Base-by-base conservation (phyloP, 2,329 filamentous ascomycete genomes). In the Scytalidium lignicola region DNA sequence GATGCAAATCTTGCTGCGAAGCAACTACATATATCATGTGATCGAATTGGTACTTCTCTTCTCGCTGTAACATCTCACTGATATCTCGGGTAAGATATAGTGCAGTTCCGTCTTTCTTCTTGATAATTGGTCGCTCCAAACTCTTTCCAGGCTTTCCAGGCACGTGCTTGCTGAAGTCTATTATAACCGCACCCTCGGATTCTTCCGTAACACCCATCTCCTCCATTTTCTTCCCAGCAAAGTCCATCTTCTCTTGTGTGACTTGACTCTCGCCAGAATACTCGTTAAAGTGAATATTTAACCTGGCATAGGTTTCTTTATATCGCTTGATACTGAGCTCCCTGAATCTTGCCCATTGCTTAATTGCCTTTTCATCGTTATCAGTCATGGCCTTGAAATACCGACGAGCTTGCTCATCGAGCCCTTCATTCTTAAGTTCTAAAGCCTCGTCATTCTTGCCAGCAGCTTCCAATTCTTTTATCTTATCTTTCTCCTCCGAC, bases 11-110 rank as follows among this genome's bases (percentile, higher is more conserved):
- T 60, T 90, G 86, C 55, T 83, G 79, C 19, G 79, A 82, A 1
- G 85, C 85, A 23, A 90, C 81, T 9, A 90, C 86, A 60, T 90
- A 90, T 53, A 90, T 85, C 85, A 90, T 88, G 64, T 88, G 81
- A 68, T 90, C 85, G 58, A 88, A 89, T 10, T 81, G 65, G 68
- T 82, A 81, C 60, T 78, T 76, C 19, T 83, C 73, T 43, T 79
- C 70, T 49, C 87, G 80, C 60, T 82, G 78, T 47, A 90, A 69
- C 22, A 88, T 78, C 61, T 90, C 85, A 57, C 83, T 86, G 54
- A 91, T 85, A 65, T 92, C 86, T 56, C 87, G 81, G 45, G 88
- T 88, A 43, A 91, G 75, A 64, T 92, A 91, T 28, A 89, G 76
- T 39, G 85, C 86, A 12, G 85, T 89, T 48, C 87, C 87, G 55